Evolutionary conservation across 805 yeast genomes (phyloP).

Genomic region (Maudiozyma turicensis): DNA sequence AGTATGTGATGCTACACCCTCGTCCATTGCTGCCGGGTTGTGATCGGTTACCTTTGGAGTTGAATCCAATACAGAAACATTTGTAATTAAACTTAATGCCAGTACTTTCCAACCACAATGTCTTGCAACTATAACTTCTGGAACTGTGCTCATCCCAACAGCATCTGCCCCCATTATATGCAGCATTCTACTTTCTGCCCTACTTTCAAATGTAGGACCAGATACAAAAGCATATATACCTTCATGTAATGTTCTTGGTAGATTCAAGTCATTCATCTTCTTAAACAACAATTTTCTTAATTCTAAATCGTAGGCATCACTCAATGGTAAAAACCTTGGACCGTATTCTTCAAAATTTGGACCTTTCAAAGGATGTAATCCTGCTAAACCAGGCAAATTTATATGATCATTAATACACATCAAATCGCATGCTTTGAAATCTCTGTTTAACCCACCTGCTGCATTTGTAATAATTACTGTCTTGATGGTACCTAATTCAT

Average conservation of each 20-base stretch:
- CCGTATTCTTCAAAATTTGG: slow-evolving; percentile 74
- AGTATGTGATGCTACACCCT: slow-evolving; percentile 82
- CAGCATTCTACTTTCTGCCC: slow-evolving; percentile 83
- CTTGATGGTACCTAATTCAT: slow-evolving; percentile 44
- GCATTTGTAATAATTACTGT: slow-evolving; percentile 85
- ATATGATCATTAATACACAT: slow-evolving; percentile 88
- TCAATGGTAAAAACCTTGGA: slow-evolving; percentile 76
- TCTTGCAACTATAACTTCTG: slow-evolving; percentile 88
- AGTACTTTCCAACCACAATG: slow-evolving; percentile 76
- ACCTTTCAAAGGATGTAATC: slow-evolving; percentile 80
- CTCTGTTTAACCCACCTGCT: slow-evolving; percentile 76
- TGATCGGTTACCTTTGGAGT: slow-evolving; percentile 59
- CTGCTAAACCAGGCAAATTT: slow-evolving; percentile 85
- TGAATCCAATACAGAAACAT: slow-evolving; percentile 60
- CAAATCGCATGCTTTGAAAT: slow-evolving; percentile 71
- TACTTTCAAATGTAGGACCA: slow-evolving; percentile 89
- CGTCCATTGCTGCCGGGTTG: slow-evolving; percentile 42
- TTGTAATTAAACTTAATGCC: slow-evolving; percentile 81
- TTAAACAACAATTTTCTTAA: slow-evolving; percentile 54
- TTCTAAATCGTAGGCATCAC: slow-evolving; percentile 79
- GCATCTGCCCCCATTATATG: slow-evolving; percentile 76
- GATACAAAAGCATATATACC: slow-evolving; percentile 79
- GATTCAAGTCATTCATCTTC: slow-evolving; percentile 40
- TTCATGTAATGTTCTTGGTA: slow-evolving; percentile 61
- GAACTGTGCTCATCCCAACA: slow-evolving; percentile 97